phyloP scores from a whole-genome alignment of 495 filamentous ascomycete species.

The Sabuloglossum arenarium region DNA sequence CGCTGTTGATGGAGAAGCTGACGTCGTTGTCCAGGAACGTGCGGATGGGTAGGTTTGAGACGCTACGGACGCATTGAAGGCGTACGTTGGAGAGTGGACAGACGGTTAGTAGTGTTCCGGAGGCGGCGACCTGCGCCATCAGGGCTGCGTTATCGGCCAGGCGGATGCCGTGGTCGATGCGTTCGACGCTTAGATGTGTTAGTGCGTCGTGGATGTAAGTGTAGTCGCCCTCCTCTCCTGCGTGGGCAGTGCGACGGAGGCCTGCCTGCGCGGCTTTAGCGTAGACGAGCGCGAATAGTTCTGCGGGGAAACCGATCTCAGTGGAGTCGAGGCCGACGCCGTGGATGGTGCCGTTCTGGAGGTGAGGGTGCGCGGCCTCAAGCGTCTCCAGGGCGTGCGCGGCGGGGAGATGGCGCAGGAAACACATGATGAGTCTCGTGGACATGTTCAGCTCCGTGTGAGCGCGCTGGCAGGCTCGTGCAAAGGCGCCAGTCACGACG shows the following conservation, averaged over 20 bases:
- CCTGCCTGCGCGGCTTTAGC: slow-evolving; percentile 25
- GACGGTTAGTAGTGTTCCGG: slow-evolving; percentile 39
- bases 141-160: slow-evolving; percentile 38
- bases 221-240: slow-evolving; percentile 54
- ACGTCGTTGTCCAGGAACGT: slow-evolving; percentile 43
- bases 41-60: slow-evolving; percentile 40
- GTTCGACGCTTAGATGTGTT: slow-evolving; percentile 29
- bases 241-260: slow-evolving; percentile 44
- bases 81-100: slow-evolving; percentile 58
- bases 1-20: slow-evolving; percentile 48
- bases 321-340: slow-evolving; percentile 49
- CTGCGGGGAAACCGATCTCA: slow-evolving; percentile 41
- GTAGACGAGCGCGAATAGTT: slow-evolving; percentile 39
- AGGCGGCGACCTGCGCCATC: slow-evolving; percentile 31
- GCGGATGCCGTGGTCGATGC: slow-evolving; percentile 56
- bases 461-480: slow-evolving; percentile 34
- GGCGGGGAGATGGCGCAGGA: slow-evolving; percentile 46
- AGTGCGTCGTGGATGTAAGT: slow-evolving; percentile 44
- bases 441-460: slow-evolving; percentile 40
- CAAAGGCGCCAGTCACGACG: slow-evolving; percentile 38
- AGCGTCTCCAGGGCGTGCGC: slow-evolving; percentile 28
- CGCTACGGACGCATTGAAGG: slow-evolving; percentile 32
- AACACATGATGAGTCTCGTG: slow-evolving; percentile 43
- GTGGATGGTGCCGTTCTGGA: slow-evolving; percentile 28
- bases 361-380: slow-evolving; percentile 26